These are phyloP conservation scores for Lactarius sp. DNA, from an alignment of 768 basidiomycete species.

Conservation along the genomic window DNA sequence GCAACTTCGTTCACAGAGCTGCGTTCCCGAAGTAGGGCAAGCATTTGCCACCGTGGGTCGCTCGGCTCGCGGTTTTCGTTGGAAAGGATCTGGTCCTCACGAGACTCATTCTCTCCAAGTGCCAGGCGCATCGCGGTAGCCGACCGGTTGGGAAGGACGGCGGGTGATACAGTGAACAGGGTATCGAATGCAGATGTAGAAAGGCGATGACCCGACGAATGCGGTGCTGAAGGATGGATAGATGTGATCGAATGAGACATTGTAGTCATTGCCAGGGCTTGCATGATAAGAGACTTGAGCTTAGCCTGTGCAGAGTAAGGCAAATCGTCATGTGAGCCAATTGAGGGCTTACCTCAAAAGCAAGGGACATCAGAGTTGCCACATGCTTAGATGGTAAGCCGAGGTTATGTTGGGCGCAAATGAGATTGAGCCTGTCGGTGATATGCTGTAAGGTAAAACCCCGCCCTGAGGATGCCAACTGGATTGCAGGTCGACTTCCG, in stretches of 20 bases:
- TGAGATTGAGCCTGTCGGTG: conserved; percentile 73
- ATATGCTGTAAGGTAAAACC: conserved; percentile 74
- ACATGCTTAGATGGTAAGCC: conserved; percentile 56
- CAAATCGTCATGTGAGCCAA: not conserved
- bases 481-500: conserved; percentile 64
- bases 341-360: conserved; percentile 55
- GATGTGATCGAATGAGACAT: conserved; percentile 73
- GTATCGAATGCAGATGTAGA: conserved; percentile 70
- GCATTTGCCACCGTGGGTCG: conserved; percentile 72
- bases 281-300: conserved; percentile 78
- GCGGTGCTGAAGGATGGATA: conserved; percentile 53
- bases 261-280: conserved; percentile 71
- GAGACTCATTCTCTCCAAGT: conserved; percentile 49
- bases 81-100: conserved; percentile 54
- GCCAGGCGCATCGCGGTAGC: conserved; percentile 72
- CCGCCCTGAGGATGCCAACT: conserved; percentile 68
- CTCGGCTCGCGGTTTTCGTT: conserved; percentile 51
- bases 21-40: conserved; percentile 67
- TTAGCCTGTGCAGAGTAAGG: conserved; percentile 49
- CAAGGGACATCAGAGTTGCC: conserved; percentile 65
- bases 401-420: conserved; percentile 73
- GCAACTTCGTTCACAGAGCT: conserved; percentile 54
- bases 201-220: conserved; percentile 41
- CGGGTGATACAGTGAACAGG: conserved; percentile 70
- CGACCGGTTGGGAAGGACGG: conserved; percentile 72